phyloP scores from a whole-genome alignment of 768 basidiomycete genomes.

The Pulveroboletus sp. region DNA sequence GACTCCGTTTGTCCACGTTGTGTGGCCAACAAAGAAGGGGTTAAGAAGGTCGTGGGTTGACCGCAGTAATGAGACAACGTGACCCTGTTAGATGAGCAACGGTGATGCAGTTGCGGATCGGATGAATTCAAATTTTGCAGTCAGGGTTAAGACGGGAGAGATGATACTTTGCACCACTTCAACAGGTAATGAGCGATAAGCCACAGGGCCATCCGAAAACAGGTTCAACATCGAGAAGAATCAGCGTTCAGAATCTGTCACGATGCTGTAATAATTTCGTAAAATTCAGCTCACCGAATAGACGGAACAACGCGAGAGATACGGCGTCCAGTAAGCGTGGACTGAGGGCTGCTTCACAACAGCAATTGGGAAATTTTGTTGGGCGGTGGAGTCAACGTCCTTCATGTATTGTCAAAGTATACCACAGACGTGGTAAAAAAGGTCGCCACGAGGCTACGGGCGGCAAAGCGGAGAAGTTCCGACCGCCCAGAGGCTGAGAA shows the following conservation, averaged over 20 bases:
- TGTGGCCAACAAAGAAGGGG: conserved; percentile 2
- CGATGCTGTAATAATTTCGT: conserved; percentile 30
- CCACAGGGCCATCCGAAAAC: no score
- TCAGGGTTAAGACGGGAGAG: neutral
- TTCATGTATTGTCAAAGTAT: conserved; percentile 6
- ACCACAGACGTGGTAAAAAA: conserved; percentile 2
- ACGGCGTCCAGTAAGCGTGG: conserved; percentile 8
- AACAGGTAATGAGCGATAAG: no score
- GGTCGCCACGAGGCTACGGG: neutral
- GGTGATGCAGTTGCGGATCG: conserved; percentile 7
- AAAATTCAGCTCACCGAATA: conserved; percentile 25
- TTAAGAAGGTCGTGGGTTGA: conserved; percentile 2
- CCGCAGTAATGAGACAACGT: conserved; percentile 3
- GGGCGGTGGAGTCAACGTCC: conserved; percentile 3
- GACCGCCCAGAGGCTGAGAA: neutral
- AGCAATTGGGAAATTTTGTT: conserved; percentile 20
- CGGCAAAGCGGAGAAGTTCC: neutral
- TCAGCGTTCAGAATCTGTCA: conserved; percentile 16
- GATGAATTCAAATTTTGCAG: conserved; percentile 11
- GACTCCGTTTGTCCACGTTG: conserved; percentile 34
- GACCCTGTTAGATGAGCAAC: conserved; percentile 18
- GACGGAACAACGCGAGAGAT: conserved; percentile 12
- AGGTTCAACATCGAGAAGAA: conserved; percentile 2
- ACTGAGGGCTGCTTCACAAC: conserved; percentile 10
- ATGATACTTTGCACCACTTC: neutral